Base-by-base conservation (phyloP, 148 eudicot genomes). In the Cornus suecica region DNA sequence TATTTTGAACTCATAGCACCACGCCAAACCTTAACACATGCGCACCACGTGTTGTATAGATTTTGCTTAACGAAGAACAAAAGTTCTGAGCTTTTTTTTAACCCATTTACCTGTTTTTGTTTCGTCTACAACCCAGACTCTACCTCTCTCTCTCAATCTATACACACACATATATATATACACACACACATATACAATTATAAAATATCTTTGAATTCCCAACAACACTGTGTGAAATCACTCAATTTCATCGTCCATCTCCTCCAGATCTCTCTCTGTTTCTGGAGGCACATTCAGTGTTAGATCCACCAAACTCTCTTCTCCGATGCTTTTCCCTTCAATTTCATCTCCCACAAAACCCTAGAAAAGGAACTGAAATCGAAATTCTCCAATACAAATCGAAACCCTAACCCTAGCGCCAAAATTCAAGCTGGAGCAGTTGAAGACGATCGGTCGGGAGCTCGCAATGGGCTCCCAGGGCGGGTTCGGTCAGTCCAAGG, bases 391-490 rank as follows among this genome's bases (percentile, higher is more conserved):
- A 65, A 32, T 41, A 18, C 9, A 8, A n/a, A 10, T 11, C 25
- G 20, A 25, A 42, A 8, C 34, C 34, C 26, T 2, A 56, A 45
- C 25, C 9, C 61, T 2, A 56, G 26, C 25, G 2, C 61, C 4
- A 28, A 37, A 65, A 23, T 41, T n/a, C 68, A 75, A 68, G 60
- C 78, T 94, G 99, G 97, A 95, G 94, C 99, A 95, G 80, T 72
- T 95, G 42, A 89, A 91, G 76, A 91, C 94, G 10, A 87, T 95
- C 45, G 97, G 99, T 0, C 58, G 99, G 76, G 97, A 92, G 90
- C 92, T 95, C 67, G 94, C 99, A 10, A 95, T 92, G 99, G 88
- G 94, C 80, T 92, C 99, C 80, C 99, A 94, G 58, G 89, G 89
- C 69, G 94, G 94, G 0, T 92, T 91, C 77, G 85, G 86, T 1